Percentiles rank a stretch among this genome's conserved stretches.
phyloP scores from a whole-genome alignment of 805 yeast genomes.

The Pichia nakasei region DNA sequence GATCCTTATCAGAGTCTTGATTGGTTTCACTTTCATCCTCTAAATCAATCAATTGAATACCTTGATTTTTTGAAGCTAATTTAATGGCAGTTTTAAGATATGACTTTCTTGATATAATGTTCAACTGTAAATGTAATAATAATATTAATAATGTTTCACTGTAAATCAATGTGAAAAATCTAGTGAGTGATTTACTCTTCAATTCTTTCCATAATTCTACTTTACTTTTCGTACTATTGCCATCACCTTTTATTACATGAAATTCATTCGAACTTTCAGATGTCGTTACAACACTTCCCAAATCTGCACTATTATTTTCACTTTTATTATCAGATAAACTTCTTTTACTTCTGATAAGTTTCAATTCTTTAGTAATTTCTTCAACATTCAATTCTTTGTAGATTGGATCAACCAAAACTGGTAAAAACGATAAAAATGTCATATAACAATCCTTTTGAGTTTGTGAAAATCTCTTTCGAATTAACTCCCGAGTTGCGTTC shows the following conservation, averaged over 20 bases:
- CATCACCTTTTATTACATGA: neutral
- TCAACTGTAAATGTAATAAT: constrained; percentile 76
- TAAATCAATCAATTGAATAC: constrained; percentile 18
- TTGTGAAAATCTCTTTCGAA: constrained; percentile 77
- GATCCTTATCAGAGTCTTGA: constrained; percentile 28
- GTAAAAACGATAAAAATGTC: constrained; percentile 75
- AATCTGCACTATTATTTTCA: constrained; percentile 16
- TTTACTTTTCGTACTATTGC: constrained; percentile 30
- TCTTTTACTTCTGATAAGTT: constrained; percentile 33
- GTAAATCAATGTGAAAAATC: constrained; percentile 65
- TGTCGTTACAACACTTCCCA: constrained; percentile 10
- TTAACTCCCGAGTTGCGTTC: constrained; percentile 54
- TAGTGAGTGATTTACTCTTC: constrained; percentile 63
- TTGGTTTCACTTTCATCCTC: constrained; percentile 21
- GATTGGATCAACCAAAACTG: constrained; percentile 63
- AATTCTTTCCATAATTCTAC: constrained; percentile 77
- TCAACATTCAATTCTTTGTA: constrained; percentile 61
- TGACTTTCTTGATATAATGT: constrained; percentile 78
- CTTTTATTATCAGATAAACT: neutral
- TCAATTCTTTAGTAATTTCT: constrained; percentile 58
- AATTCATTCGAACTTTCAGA: neutral
- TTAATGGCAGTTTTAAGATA: constrained; percentile 72
- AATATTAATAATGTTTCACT: constrained; percentile 61
- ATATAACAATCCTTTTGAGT: constrained; percentile 85
- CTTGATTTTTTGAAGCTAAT: constrained; percentile 45